Percentiles rank a stretch among this genome's conserved stretches.
phyloP scores from a whole-genome alignment of 495 filamentous ascomycete genomes.

The Thermochaetoides thermophila region DNA sequence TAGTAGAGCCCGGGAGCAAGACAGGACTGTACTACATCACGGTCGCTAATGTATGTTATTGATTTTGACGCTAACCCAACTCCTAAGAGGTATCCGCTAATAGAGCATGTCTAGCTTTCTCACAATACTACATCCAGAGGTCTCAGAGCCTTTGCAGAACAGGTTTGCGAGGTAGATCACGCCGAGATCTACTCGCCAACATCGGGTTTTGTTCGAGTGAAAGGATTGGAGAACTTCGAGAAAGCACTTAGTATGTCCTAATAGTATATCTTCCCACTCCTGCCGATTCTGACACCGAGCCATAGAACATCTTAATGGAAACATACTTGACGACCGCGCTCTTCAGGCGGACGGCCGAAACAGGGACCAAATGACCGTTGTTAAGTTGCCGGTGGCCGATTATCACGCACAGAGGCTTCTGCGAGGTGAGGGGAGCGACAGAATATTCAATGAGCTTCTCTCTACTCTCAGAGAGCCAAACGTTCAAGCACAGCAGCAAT shows the following conservation, averaged over 20 bases:
- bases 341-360: conserved; percentile 12
- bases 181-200: conserved; percentile 12
- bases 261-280: neutral
- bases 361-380: conserved; percentile 1
- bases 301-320: conserved; percentile 10
- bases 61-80: too few relatives aligned
- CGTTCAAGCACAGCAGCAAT: neutral
- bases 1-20: conserved; percentile 6
- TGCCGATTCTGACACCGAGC: neutral
- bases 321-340: conserved; percentile 8
- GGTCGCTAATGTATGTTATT: conserved; percentile 12
- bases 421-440: neutral
- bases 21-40: conserved; percentile 14
- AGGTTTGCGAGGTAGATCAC: conserved; percentile 11
- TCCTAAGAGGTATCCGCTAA: too few relatives aligned
- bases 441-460: neutral
- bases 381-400: conserved; percentile 6
- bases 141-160: conserved; percentile 8
- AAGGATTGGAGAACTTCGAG: conserved; percentile 11
- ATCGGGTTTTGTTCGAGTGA: conserved; percentile 10
- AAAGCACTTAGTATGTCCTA: conserved; percentile 9
- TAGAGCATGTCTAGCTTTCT: conserved; percentile 6
- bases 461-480: neutral
- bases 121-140: conserved; percentile 12
- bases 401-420: conserved; percentile 1